phyloP scores from a whole-genome alignment of 202 grass and related monocot genomes.

The Musa balbisiana region DNA sequence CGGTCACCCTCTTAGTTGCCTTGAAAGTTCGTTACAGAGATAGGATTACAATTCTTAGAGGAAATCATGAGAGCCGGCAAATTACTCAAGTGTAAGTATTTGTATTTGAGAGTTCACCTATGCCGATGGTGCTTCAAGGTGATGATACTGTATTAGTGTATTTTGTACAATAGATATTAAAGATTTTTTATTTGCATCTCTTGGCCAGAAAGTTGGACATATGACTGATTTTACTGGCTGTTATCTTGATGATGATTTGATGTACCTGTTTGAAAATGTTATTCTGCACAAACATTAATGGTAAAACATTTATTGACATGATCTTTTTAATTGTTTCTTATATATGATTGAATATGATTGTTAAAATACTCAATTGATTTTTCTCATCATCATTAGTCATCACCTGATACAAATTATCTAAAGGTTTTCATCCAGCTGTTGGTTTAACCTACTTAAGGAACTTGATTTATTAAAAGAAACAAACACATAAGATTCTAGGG shows the following conservation, averaged over 20 bases:
- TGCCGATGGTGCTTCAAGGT: not conserved
- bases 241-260: not conserved
- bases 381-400: too few relatives aligned
- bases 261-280: not conserved
- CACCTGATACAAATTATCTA: too few relatives aligned
- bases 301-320: too few relatives aligned
- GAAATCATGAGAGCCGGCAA: constrained; percentile 3
- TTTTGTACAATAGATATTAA: not conserved
- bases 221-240: not conserved
- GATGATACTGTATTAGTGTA: not conserved
- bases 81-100: not conserved
- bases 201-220: not conserved
- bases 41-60: constrained; percentile 1
- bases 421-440: too few relatives aligned
- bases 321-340: too few relatives aligned
- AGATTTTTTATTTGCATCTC: not conserved
- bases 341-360: too few relatives aligned
- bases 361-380: too few relatives aligned
- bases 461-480: too few relatives aligned
- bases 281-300: too few relatives aligned
- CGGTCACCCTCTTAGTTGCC: not conserved
- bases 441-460: too few relatives aligned
- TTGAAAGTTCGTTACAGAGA: constrained; percentile 1
- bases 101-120: not conserved
- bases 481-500: too few relatives aligned